phyloP scores from a whole-genome alignment of 805 yeast genomes.

The Komagataella phaffii region DNA sequence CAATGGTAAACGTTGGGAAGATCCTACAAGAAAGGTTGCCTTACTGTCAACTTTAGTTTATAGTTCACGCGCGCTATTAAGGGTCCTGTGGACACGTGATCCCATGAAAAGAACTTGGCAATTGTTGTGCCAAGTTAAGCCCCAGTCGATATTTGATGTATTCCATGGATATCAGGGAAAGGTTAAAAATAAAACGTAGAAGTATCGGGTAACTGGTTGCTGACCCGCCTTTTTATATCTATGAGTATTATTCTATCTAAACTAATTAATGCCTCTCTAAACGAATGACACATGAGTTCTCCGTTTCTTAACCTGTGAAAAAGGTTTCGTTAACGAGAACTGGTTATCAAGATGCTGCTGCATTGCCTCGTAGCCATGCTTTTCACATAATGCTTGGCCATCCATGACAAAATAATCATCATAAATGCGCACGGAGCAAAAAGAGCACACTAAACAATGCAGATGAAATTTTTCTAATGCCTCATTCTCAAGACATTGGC shows the following conservation, averaged over 20 bases:
- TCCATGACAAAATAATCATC: slow-evolving; percentile 43
- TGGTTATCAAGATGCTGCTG: background rate
- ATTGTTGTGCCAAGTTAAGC: too few species aligned
- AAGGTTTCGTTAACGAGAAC: background rate
- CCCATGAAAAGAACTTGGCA: too few species aligned
- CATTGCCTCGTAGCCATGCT: slow-evolving; percentile 14
- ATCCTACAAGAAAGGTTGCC: too few species aligned
- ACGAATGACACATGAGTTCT: slow-evolving; percentile 18
- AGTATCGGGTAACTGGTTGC: background rate
- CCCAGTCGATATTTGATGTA: too few species aligned
- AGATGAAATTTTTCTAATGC: slow-evolving; percentile 61
- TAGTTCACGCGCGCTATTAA: too few species aligned
- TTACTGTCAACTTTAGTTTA: too few species aligned
- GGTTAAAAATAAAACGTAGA: background rate
- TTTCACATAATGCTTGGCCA: slow-evolving; percentile 38
- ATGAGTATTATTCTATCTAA: background rate
- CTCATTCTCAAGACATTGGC: slow-evolving; percentile 77
- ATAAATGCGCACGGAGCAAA: slow-evolving; percentile 37
- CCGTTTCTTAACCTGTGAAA: slow-evolving; percentile 13
- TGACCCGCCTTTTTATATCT: background rate
- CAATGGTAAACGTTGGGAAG: too few species aligned
- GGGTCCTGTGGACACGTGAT: too few species aligned
- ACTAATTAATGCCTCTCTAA: slow-evolving; percentile 2
- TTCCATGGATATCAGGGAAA: background rate
- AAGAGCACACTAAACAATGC: slow-evolving; percentile 54